These are phyloP conservation scores for Mucor mucedo DNA, from an alignment of 371 early-diverging fungal species.

Conservation along the genomic window DNA sequence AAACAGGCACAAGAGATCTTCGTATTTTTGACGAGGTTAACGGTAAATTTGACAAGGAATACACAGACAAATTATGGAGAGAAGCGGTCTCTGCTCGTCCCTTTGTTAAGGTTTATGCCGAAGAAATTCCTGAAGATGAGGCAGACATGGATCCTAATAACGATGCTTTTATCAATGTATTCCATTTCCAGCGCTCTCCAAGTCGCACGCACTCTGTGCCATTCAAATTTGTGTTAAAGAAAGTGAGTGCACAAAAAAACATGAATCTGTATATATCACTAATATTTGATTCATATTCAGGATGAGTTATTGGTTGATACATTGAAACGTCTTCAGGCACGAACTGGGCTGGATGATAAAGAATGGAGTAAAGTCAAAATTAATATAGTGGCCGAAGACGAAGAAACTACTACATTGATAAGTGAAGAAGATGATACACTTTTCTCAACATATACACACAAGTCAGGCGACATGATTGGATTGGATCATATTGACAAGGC, in stretches of 20 bases:
- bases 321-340: conserved; percentile 71
- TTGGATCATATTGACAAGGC: conserved; percentile 74
- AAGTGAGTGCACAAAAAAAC: conserved; percentile 39
- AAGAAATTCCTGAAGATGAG: conserved; percentile 71
- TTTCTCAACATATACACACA: conserved; percentile 13
- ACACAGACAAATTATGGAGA: conserved; percentile 22
- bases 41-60: conserved; percentile 25
- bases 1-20: conserved; percentile 3
- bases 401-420: conserved; percentile 42
- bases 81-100: conserved; percentile 9
- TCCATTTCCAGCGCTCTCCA: conserved; percentile 78
- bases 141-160: conserved; percentile 13
- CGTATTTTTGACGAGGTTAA: conserved; percentile 30
- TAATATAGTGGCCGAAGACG: conserved; percentile 46
- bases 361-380: conserved; percentile 85
- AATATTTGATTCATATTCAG: conserved; percentile 28
- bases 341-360: conserved; percentile 84
- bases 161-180: conserved; percentile 61
- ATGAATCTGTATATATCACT: not conserved
- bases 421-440: conserved; percentile 44
- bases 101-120: conserved; percentile 25
- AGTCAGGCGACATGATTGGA: conserved; percentile 58
- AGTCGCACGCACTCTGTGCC: conserved; percentile 81
- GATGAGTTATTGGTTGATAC: conserved; percentile 73
- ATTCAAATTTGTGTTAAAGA: conserved; percentile 72